A percentile compares a stretch with the other conserved stretches of the same genome.
Evolutionary conservation across 2,329 filamentous ascomycete species (phyloP).

Genomic region (Scolecobasidium constrictum): DNA sequence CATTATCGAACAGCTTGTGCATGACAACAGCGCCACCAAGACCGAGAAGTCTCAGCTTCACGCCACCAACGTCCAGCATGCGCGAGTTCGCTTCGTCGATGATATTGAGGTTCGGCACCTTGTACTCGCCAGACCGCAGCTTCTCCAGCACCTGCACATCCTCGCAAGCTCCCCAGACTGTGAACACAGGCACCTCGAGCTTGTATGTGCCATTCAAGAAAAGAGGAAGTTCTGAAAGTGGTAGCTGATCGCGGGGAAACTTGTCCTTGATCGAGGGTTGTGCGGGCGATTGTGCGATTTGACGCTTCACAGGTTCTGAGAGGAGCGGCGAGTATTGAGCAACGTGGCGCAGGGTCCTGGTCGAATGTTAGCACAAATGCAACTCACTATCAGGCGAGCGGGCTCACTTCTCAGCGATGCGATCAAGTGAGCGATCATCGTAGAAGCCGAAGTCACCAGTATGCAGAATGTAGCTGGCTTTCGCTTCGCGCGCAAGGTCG

Average conservation of each 20-base stretch:
- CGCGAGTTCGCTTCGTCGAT: constrained; percentile 97
- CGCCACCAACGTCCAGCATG: constrained; percentile 85
- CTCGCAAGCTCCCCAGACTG: constrained; percentile 97
- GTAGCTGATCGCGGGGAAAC: constrained; percentile 70
- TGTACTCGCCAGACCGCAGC: constrained; percentile 95
- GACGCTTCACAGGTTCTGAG: constrained; percentile 59
- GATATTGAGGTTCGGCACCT: constrained; percentile 93
- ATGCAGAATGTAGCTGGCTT: constrained; percentile 95
- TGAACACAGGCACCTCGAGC: constrained; percentile 94
- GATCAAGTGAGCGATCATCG: constrained; percentile 87
- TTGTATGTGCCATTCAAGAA: constrained; percentile 83
- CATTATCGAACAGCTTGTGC: constrained; percentile 99
- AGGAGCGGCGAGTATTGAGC: constrained; percentile 96
- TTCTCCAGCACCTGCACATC: constrained; percentile 96
- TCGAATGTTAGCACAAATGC: constrained; percentile 7
- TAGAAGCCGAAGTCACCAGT: constrained; percentile 99
- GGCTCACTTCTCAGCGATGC: constrained; percentile 92
- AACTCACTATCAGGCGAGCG: not conserved
- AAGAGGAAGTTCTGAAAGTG: constrained; percentile 82
- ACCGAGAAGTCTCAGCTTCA: constrained; percentile 88
- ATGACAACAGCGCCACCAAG: constrained; percentile 95
- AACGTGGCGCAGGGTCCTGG: constrained; percentile 91
- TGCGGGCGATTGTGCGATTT: constrained; percentile 57
- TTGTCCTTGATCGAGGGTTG: constrained; percentile 66
- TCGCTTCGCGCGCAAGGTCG: constrained; percentile 87